Base-by-base conservation (phyloP, 2,329 filamentous ascomycete genomes). In the Aspergillus udagawae region DNA sequence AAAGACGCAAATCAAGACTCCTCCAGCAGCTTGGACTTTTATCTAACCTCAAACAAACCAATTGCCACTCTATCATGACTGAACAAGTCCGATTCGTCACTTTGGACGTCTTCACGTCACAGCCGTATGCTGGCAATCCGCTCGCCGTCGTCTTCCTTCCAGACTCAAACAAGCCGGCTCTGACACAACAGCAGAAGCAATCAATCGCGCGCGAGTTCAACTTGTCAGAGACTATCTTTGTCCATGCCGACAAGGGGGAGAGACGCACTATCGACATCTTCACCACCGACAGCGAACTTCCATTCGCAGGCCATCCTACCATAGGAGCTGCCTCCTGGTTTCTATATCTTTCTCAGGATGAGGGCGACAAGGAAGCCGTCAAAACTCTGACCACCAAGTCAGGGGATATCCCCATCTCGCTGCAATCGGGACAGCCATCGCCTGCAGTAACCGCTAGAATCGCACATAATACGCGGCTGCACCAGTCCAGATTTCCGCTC, bases 291-390 rank as follows among this genome's bases (percentile, higher is more conserved):
- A 65, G 62, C 10, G 83, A 85, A 66, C 65, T 85, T 17, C 81
- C 83, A 7, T 85, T 85, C 61, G 83, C 83, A 1, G 80, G 83
- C 3, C 83, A 85, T 65, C 83, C 82, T 0, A 83, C 80, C 32
- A 82, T 85, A 58, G 83, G 83, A 38, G 80, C 82, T 12, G 80
- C 80, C 3, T 79, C 77, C 45, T 80, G 81, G 69, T 74, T 79
- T 27, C 69, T 73, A 1, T 59, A 52, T 25, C 64, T 65, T 4
- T 58, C 59, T 75, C 38, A 57, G 32, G 59, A 63, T 45, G 55
- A 54, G 17, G 56, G 32, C 27, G 47, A 29, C 21, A 21, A 49
- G 29, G 53, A 41, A 4, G 64, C 64, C 6, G 61, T 59, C 2
- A 77, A 75, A 7, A 27, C 21, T 5, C 71, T 87, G 25, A 63